A percentile compares a stretch with the other conserved stretches of the same genome.
Evolutionary conservation across 768 basidiomycete species (phyloP).

Genomic region (Trametes meyenii): DNA sequence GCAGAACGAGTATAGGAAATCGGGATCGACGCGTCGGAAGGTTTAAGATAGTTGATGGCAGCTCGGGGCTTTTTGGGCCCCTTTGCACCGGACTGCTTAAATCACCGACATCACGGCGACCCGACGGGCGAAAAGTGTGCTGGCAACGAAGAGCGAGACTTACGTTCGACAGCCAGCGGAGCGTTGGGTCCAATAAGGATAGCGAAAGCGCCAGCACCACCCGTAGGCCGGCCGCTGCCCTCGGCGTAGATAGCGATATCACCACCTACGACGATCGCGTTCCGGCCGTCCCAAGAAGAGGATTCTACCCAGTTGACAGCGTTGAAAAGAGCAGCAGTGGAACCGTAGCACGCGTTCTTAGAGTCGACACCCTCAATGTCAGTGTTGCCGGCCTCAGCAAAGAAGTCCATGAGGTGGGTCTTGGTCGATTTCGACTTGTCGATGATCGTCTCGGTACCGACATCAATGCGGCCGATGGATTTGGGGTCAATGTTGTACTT

Average conservation of each 20-base stretch:
- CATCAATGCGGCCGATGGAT: slow-evolving; percentile 96
- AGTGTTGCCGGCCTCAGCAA: slow-evolving; percentile 87
- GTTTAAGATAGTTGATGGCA: neutral
- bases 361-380: slow-evolving; percentile 99
- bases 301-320: slow-evolving; percentile 98
- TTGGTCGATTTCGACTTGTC: slow-evolving; percentile 99
- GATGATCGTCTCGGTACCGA: slow-evolving; percentile 98
- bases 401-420: slow-evolving; percentile 98
- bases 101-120: slow-evolving; percentile 3
- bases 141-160: slow-evolving; percentile 40
- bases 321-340: slow-evolving; percentile 98
- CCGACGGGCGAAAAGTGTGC: neutral
- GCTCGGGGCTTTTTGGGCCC: neutral
- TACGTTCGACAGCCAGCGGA: slow-evolving; percentile 93
- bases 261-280: slow-evolving; percentile 94
- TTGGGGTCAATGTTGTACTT: slow-evolving; percentile 96
- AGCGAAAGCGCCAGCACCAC: slow-evolving; percentile 95
- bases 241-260: slow-evolving; percentile 99
- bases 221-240: slow-evolving; percentile 91
- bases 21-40: neutral
- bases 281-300: slow-evolving; percentile 94
- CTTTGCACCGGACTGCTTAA: slow-evolving; percentile 3
- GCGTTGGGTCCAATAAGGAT: slow-evolving; percentile 96
- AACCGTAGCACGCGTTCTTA: slow-evolving; percentile 99
- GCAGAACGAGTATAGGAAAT: neutral